Conservation (phyloP, 768 basidiomycete species). For the Mycena epipterygia region DNA sequence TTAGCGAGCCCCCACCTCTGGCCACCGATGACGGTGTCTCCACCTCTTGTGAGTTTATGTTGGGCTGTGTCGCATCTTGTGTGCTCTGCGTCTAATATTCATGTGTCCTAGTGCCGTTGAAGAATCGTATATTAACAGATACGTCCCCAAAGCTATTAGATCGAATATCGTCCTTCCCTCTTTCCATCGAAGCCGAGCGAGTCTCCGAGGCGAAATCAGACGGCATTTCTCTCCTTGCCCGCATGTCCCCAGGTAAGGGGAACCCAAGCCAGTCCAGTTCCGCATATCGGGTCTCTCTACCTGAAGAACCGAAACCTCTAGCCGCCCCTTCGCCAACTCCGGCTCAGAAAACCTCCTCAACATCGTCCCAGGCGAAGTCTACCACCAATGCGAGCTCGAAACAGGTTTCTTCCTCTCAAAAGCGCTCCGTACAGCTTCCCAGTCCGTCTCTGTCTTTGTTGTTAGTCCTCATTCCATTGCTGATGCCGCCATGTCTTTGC, state of each 20-base stretch:
- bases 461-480: neutral
- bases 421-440: neutral
- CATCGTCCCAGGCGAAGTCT: neutral
- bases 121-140: slow-evolving; percentile 6
- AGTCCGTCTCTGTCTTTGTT: slow-evolving; percentile 2
- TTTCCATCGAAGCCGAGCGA: slow-evolving; percentile 2
- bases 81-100: neutral
- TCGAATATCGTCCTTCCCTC: neutral
- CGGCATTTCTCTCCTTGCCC: neutral
- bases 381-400: neutral
- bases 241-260: neutral
- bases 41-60: slow-evolving; percentile 8
- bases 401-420: neutral
- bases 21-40: neutral
- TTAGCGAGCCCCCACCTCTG: neutral
- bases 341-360: neutral
- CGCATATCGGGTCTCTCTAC: neutral
- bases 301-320: neutral
- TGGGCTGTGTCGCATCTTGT: too few relatives aligned
- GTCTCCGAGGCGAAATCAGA: neutral
- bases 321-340: neutral
- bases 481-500: neutral
- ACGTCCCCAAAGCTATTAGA: neutral
- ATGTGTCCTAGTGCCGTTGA: neutral
- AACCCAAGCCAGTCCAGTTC: neutral